Evolutionary conservation across 2,329 filamentous ascomycete genomes (phyloP), one percentile per base, ranked within the genome.

Genomic region (Neodidymelliopsis sp.): DNA sequence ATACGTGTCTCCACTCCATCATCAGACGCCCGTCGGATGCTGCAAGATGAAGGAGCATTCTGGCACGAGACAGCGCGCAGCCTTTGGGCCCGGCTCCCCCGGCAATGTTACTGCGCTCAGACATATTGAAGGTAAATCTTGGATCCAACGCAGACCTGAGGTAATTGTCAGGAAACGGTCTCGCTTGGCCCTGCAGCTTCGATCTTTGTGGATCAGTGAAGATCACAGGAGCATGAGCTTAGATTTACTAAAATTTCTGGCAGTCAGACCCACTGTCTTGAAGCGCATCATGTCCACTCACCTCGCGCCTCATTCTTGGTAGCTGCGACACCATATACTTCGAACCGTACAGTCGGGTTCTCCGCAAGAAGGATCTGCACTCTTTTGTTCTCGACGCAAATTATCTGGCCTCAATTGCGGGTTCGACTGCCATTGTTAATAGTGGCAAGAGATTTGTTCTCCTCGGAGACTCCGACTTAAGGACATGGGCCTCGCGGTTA

Each of bases 241-340:
- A 23, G 20, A 45, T 34, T 31, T 36, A 50, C 35, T 20, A 45
- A 41, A 24, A 27, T 11, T 25, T 41, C 23, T 33, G 40, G 30
- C 41, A 45, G 35, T 35, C 47, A 31, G 47, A 50, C 40, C 47
- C 47, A 41, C 47, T 36, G 31, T 12, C 22, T 25, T 41, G 40
- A 45, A 50, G 40, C 47, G 30, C 40, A 12, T 30, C 35, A 20
- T 36, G 18, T 6, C 30, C 40, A 35, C 35, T 36, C 25, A 25
- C 40, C 15, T 19, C 30, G 24, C 40, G 29, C 40, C 35, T 50
- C 47, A 40, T 19, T 27, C 10, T 31, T 25, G 8, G 19, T 45
- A 50, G 40, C 15, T 40, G 30, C 40, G 15, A 45, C 35, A 40
- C n/a, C n/a, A n/a, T n/a, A n/a, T n/a, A n/a, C n/a, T n/a, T n/a